Conservation (phyloP, 1,284 basidiomycete species). For the Ustilago loliicola region DNA sequence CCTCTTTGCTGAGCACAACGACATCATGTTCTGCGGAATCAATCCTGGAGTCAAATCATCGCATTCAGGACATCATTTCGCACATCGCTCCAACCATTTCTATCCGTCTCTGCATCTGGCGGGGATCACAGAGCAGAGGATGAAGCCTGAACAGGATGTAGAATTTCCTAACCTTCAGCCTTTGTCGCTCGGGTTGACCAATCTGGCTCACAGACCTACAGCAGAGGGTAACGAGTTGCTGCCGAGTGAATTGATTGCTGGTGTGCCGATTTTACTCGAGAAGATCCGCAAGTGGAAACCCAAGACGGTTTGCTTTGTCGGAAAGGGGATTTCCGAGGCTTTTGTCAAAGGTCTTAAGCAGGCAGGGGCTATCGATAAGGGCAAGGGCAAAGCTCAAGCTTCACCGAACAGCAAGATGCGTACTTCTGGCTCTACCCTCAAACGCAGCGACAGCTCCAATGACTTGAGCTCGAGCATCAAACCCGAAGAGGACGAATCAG, state of each 20-base stretch:
- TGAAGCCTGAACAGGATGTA: conserved; percentile 47
- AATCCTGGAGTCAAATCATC: conserved; percentile 55
- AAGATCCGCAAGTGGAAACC: conserved; percentile 44
- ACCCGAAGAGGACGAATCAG: background rate
- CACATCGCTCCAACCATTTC: conserved; percentile 55
- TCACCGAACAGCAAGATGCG: background rate
- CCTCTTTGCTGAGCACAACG: conserved; percentile 34
- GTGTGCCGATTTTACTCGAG: conserved; percentile 41
- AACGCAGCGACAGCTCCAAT: background rate
- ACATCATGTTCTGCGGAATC: conserved; percentile 58
- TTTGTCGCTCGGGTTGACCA: conserved; percentile 47
- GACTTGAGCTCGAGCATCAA: conserved; percentile 1
- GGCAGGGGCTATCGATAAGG: conserved; percentile 24
- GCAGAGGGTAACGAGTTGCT: conserved; percentile 50
- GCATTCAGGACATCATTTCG: conserved; percentile 46
- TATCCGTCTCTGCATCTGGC: conserved; percentile 45
- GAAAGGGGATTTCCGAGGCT: conserved; percentile 51
- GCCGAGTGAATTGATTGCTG: conserved; percentile 42
- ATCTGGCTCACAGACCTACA: conserved; percentile 43
- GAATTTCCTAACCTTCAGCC: conserved; percentile 33
- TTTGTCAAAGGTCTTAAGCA: conserved; percentile 44
- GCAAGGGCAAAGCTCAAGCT: conserved; percentile 4
- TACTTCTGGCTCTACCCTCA: background rate
- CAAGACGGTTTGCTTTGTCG: conserved; percentile 45
- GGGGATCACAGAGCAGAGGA: conserved; percentile 44